Conservation (phyloP, 2,329 filamentous ascomycete genomes). For the Fusarium caatingaense region DNA sequence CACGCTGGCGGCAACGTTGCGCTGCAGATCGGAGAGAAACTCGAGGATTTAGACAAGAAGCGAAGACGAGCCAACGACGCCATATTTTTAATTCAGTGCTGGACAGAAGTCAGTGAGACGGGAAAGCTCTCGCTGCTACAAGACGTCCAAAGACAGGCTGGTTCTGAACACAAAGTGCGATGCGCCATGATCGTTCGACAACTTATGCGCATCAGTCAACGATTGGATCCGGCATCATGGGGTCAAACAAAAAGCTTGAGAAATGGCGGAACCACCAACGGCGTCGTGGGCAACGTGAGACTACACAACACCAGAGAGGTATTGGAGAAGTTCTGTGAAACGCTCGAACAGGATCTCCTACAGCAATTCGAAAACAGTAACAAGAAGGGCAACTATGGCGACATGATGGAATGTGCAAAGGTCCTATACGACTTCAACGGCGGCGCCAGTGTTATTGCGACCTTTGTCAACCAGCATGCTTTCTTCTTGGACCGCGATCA, state of each 20-base stretch:
- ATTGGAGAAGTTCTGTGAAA: conserved; percentile 96
- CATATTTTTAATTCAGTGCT: conserved; percentile 95
- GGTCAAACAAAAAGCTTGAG: conserved; percentile 67
- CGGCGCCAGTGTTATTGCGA: conserved; percentile 91
- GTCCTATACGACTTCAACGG: conserved; percentile 97
- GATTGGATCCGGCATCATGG: conserved; percentile 84
- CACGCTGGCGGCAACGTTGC: conserved; percentile 85
- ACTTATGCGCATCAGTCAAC: conserved; percentile 91
- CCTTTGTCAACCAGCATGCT: conserved; percentile 98
- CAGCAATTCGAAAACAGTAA: conserved; percentile 99
- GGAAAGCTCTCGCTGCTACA: conserved; percentile 89
- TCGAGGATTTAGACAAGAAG: conserved; percentile 96
- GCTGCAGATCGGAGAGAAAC: conserved; percentile 90
- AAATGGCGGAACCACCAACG: conserved; percentile 62
- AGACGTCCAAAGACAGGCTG: conserved; percentile 85
- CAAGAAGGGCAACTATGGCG: conserved; percentile 92
- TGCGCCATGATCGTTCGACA: conserved; percentile 95
- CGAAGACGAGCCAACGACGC: conserved; percentile 90
- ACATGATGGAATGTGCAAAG: conserved; percentile 96
- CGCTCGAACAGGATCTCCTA: conserved; percentile 91
- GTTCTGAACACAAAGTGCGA: conserved; percentile 90
- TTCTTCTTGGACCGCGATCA: conserved; percentile 99
- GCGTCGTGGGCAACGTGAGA: conserved; percentile 53
- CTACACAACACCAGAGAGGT: conserved; percentile 82
- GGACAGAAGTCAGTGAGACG: conserved; percentile 92